Evolutionary conservation across 106 monocot genomes (phyloP).

Genomic region (Phalaenopsis equestris): DNA sequence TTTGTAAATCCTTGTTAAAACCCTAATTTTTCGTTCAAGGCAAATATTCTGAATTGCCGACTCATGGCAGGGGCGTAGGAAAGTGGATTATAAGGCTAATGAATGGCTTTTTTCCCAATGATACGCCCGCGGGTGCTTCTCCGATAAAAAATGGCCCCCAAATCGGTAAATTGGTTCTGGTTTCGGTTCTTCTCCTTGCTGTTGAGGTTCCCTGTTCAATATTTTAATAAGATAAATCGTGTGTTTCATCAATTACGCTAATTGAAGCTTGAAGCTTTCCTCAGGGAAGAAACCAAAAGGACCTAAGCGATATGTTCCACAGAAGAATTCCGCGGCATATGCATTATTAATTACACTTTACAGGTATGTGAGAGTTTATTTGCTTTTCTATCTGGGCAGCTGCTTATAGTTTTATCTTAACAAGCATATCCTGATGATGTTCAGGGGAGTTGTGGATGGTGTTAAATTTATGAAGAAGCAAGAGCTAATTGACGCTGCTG

Average conservation of each 20-base stretch:
- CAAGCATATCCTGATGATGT: slow-evolving; percentile 7
- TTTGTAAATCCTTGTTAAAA: not conserved
- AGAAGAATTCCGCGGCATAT: slow-evolving; percentile 94
- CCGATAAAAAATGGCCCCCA: slow-evolving; percentile 16
- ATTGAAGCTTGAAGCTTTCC: slow-evolving; percentile 1
- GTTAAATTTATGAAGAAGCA: slow-evolving; percentile 69
- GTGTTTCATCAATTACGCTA: not conserved
- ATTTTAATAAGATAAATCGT: not conserved
- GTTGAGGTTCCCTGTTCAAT: not conserved
- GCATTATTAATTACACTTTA: slow-evolving; percentile 85
- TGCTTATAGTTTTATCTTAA: not conserved
- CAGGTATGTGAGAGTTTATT: slow-evolving; percentile 30
- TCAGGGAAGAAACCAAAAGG: slow-evolving; percentile 65
- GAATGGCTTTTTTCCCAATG: slow-evolving; percentile 53
- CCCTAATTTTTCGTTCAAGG: not conserved
- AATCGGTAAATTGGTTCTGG: slow-evolving; percentile 11
- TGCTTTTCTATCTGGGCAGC: not conserved
- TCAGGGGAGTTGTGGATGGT: slow-evolving; percentile 49
- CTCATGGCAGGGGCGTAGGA: slow-evolving; percentile 60
- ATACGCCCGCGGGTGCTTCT: slow-evolving; percentile 7
- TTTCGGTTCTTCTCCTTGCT: not conserved
- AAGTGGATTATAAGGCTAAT: slow-evolving; percentile 77
- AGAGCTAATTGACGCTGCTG: slow-evolving; percentile 91
- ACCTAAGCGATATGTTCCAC: slow-evolving; percentile 67
- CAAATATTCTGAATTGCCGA: not conserved